These are phyloP conservation scores for Penicillium rolfsii DNA, from an alignment of 2,329 filamentous ascomycete species.

Conservation along the genomic window DNA sequence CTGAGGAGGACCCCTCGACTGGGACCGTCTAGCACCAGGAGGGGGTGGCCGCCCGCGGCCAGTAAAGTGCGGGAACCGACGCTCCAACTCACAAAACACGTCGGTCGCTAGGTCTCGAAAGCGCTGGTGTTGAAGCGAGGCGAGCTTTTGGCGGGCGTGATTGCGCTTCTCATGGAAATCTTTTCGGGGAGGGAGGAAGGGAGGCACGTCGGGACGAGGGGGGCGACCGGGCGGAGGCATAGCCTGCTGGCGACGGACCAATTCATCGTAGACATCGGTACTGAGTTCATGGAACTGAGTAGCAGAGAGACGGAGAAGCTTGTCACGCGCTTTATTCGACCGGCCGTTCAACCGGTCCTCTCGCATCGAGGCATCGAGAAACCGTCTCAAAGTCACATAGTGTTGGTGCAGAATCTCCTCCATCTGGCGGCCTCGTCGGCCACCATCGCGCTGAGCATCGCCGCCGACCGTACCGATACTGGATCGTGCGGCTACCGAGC, in stretches of 20 bases:
- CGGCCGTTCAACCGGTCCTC: slow-evolving; percentile 75
- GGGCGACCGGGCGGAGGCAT: slow-evolving; percentile 51
- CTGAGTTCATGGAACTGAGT: slow-evolving; percentile 97
- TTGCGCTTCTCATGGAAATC: slow-evolving; percentile 97
- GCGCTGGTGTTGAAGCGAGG: slow-evolving; percentile 80
- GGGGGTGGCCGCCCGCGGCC: slow-evolving; percentile 70
- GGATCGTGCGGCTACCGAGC: slow-evolving; percentile 73
- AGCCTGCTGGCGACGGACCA: slow-evolving; percentile 79
- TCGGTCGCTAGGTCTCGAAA: slow-evolving; percentile 94
- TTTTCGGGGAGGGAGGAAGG: slow-evolving; percentile 79
- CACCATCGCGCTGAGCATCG: slow-evolving; percentile 59
- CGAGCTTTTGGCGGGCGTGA: slow-evolving; percentile 93
- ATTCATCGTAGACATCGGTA: slow-evolving; percentile 95
- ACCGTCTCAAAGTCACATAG: slow-evolving; percentile 77
- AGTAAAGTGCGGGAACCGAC: slow-evolving; percentile 81
- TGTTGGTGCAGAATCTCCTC: slow-evolving; percentile 79
- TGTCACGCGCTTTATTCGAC: slow-evolving; percentile 90
- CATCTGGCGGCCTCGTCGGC: slow-evolving; percentile 59
- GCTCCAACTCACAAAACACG: slow-evolving; percentile 92
- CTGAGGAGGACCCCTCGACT: slow-evolving; percentile 43
- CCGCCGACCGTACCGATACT: slow-evolving; percentile 72
- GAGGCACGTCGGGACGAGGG: slow-evolving; percentile 57
- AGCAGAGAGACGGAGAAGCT: slow-evolving; percentile 82
- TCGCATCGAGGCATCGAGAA: slow-evolving; percentile 69
- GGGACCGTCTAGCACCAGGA: slow-evolving; percentile 48